These are phyloP conservation scores for Penicillium griseofulvum DNA, from an alignment of 2,329 filamentous ascomycete genomes.

Conservation along the genomic window DNA sequence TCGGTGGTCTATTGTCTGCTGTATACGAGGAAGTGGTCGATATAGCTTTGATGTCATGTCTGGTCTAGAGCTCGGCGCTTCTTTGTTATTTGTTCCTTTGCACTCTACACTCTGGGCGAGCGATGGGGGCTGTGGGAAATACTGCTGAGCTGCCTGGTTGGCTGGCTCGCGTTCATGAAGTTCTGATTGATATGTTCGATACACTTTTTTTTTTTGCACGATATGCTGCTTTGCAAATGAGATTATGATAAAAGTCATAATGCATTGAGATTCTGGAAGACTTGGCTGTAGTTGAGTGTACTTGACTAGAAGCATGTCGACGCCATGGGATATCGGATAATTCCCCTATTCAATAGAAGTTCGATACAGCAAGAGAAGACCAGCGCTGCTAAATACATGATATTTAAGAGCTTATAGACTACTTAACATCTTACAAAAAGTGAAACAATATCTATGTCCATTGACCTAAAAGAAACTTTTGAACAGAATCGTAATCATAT, in stretches of 20 bases:
- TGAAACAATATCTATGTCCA: slow-evolving; percentile 8
- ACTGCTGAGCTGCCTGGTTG: slow-evolving; percentile 1
- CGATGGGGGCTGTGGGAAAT: background rate
- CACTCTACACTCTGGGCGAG: background rate
- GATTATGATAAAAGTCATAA: background rate
- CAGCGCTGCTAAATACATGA: background rate
- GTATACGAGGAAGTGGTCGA: background rate
- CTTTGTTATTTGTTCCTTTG: background rate
- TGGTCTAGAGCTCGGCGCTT: background rate
- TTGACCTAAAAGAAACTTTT: slow-evolving; percentile 11
- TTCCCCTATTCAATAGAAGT: background rate
- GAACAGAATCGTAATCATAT: slow-evolving; percentile 14
- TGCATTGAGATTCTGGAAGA: background rate
- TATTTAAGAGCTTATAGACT: background rate
- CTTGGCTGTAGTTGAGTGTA: background rate
- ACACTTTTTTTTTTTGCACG: slow-evolving; percentile 4
- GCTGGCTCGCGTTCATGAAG: slow-evolving; percentile 5
- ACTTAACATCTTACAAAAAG: background rate
- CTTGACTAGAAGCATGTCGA: background rate
- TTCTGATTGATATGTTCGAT: slow-evolving; percentile 13
- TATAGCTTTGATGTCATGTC: background rate
- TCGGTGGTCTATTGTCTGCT: background rate
- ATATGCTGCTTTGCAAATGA: background rate
- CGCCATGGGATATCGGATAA: background rate
- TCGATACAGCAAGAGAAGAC: background rate